These are phyloP conservation scores for Dichotomopilus funicola DNA, from an alignment of 2,329 filamentous ascomycete species.

Conservation along the genomic window DNA sequence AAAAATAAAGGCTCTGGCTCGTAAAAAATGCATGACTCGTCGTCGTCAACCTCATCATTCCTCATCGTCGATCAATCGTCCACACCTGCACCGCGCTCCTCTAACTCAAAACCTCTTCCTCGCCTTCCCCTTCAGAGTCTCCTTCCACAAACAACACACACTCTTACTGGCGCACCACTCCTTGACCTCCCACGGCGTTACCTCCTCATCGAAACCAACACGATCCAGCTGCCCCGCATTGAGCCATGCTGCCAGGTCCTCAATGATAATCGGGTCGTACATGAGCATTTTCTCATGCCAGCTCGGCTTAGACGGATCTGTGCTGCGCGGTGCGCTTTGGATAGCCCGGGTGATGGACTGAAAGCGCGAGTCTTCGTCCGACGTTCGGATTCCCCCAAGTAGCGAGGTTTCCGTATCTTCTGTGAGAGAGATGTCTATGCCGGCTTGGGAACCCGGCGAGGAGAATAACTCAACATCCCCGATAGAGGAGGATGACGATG, in stretches of 20 bases:
- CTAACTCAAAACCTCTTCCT: constrained; percentile 41
- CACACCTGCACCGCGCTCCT: not conserved
- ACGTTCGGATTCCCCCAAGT: constrained; percentile 32
- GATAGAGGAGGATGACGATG: constrained; percentile 30
- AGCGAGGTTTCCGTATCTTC: constrained; percentile 41
- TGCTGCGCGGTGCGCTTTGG: constrained; percentile 42
- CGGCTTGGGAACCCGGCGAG: constrained; percentile 29
- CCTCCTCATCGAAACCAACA: constrained; percentile 59
- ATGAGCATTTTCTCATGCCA: constrained; percentile 94
- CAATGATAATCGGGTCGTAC: constrained; percentile 83
- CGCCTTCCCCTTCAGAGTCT: constrained; percentile 45
- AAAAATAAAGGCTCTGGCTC: no score
- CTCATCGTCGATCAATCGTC: not conserved
- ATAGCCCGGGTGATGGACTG: constrained; percentile 50
- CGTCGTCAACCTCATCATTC: not conserved
- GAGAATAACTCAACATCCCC: constrained; percentile 33
- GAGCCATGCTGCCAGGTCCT: constrained; percentile 78
- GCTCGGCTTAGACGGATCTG: constrained; percentile 47
- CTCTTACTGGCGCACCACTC: constrained; percentile 86
- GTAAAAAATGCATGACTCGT: not conserved
- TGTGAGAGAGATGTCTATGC: constrained; percentile 37
- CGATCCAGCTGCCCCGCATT: constrained; percentile 62
- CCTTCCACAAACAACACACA: constrained; percentile 73
- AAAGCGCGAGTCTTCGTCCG: constrained; percentile 43
- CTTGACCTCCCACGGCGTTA: constrained; percentile 62